Conservation (phyloP, 108 stramenopile genomes). For the Cyclotella baltica region DNA sequence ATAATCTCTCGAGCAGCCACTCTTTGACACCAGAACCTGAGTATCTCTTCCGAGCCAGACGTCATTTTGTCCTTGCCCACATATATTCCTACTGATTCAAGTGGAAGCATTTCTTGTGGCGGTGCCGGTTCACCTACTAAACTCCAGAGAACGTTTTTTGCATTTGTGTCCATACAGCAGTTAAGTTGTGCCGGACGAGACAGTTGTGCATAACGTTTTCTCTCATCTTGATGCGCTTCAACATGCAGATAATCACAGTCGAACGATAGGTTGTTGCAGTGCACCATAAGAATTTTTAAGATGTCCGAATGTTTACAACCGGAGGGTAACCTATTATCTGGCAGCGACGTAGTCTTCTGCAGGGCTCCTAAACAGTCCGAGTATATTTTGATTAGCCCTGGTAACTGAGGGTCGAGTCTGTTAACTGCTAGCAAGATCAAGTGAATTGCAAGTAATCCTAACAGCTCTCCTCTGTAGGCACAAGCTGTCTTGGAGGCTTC, state of each 20-base stretch:
- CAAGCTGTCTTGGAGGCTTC: background rate
- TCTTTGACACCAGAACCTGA: slow-evolving; percentile 11
- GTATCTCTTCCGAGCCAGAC: background rate
- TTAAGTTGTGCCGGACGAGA: slow-evolving; percentile 20
- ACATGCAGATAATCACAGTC: slow-evolving; percentile 13
- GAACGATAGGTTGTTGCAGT: slow-evolving; percentile 15
- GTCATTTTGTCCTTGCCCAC: slow-evolving; percentile 20
- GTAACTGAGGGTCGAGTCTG: background rate
- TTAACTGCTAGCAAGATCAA: slow-evolving; percentile 19
- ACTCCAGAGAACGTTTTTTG: slow-evolving; percentile 8
- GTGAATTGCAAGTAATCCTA: slow-evolving; percentile 27
- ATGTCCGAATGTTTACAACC: slow-evolving; percentile 22
- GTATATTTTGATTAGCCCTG: background rate
- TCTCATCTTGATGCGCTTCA: slow-evolving; percentile 33
- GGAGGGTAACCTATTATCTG: background rate
- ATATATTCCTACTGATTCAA: slow-evolving; percentile 22
- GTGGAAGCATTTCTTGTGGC: slow-evolving; percentile 16
- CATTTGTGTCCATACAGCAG: background rate
- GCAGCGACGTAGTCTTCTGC: background rate
- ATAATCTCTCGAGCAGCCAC: background rate
- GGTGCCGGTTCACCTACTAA: background rate
- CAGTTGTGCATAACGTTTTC: background rate
- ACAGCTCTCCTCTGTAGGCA: slow-evolving; percentile 32
- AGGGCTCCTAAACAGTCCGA: slow-evolving; percentile 34
- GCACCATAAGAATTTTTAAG: slow-evolving; percentile 18